Evolutionary conservation across 176 grass and related monocot species (phyloP).

Genomic region (Elaeis guineensis): DNA sequence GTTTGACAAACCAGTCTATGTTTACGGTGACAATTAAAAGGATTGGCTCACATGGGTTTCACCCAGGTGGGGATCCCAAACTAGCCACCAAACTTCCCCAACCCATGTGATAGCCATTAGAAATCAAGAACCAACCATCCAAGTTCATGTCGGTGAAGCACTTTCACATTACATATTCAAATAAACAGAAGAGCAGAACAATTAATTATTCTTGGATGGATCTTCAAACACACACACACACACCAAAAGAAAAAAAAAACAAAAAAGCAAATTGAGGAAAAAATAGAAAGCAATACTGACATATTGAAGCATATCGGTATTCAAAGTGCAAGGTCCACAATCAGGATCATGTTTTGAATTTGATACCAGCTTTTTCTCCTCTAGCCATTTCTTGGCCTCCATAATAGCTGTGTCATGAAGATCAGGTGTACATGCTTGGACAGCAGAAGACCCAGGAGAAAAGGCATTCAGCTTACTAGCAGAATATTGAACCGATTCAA

Average conservation of each 20-base stretch:
- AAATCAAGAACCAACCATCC: too few species aligned
- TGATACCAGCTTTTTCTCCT: conserved; percentile 64
- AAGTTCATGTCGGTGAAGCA: too few species aligned
- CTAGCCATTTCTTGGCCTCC: conserved; percentile 95
- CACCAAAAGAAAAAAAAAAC: too few species aligned
- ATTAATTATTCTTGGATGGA: too few species aligned
- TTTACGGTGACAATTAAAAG: too few species aligned
- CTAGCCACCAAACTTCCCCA: too few species aligned
- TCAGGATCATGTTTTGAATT: conserved; percentile 30
- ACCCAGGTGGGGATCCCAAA: too few species aligned
- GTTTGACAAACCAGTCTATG: too few species aligned
- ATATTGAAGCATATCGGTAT: conserved; percentile 54
- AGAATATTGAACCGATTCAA: conserved; percentile 28
- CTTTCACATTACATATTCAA: too few species aligned
- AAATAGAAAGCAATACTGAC: conserved; percentile 33
- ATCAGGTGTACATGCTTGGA: conserved; percentile 42
- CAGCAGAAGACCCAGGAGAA: conserved; percentile 38
- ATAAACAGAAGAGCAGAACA: too few species aligned
- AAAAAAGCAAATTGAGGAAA: conserved; percentile 14
- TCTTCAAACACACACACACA: not conserved
- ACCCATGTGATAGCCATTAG: too few species aligned
- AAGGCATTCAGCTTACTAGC: conserved; percentile 24
- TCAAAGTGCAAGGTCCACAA: conserved; percentile 43
- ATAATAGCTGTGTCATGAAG: conserved; percentile 46
- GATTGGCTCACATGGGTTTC: too few species aligned